Conservation (phyloP, 164 flowering plant species). For the Annona squamosa region DNA sequence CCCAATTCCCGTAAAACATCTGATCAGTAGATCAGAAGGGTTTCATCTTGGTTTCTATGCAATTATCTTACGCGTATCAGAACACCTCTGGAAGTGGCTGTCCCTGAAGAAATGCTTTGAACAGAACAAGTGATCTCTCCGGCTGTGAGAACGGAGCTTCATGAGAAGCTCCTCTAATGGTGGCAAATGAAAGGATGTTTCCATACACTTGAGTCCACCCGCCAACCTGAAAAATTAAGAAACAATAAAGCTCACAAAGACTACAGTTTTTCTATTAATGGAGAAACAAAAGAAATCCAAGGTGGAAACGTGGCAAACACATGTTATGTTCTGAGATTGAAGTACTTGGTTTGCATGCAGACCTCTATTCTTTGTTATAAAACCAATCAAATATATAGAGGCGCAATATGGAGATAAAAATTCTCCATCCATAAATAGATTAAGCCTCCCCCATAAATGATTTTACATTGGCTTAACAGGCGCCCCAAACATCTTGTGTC, state of each 20-base stretch:
- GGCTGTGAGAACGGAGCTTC: conserved; percentile 94
- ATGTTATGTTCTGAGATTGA: background rate
- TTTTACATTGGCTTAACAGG: background rate
- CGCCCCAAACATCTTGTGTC: too few relatives aligned
- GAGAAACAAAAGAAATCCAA: background rate
- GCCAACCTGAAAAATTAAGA: conserved; percentile 49
- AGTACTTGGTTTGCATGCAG: background rate
- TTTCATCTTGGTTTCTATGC: background rate
- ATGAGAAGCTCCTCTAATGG: conserved; percentile 88
- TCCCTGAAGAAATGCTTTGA: conserved; percentile 50
- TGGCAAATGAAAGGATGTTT: conserved; percentile 70
- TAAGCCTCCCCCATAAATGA: background rate
- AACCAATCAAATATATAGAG: background rate
- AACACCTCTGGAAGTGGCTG: conserved; percentile 63
- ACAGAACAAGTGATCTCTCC: conserved; percentile 67
- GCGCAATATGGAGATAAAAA: background rate
- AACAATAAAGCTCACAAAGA: background rate
- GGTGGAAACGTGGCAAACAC: background rate
- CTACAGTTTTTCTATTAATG: background rate
- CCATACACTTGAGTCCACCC: conserved; percentile 93
- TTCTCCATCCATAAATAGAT: too few relatives aligned
- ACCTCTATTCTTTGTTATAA: background rate
- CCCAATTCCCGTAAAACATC: background rate
- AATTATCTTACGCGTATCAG: conserved; percentile 17
- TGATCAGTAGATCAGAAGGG: background rate